Evolutionary conservation across 345 rosid species (phyloP).

Genomic region (Euphorbia pulcherrima): DNA sequence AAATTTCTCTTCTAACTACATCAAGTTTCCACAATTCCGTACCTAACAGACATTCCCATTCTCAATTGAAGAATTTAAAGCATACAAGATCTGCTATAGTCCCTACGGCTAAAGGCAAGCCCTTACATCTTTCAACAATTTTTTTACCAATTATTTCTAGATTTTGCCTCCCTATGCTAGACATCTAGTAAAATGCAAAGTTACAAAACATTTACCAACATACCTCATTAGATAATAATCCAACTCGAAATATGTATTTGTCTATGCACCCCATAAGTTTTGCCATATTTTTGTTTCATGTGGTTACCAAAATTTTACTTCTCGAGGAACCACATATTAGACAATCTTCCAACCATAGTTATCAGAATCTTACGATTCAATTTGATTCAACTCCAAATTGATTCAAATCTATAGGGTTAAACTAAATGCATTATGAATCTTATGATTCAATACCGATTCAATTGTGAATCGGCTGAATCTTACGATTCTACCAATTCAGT

Average conservation of each 20-base stretch:
- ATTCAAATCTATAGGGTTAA: no score
- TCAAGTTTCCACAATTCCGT: conserved; percentile 14
- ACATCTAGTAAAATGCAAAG: background rate
- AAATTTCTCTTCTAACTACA: conserved; percentile 8
- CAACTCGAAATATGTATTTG: background rate
- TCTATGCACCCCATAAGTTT: background rate
- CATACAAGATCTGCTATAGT: conserved; percentile 6
- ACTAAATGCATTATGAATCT: no score
- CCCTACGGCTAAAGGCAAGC: conserved; percentile 6
- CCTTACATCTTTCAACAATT: background rate
- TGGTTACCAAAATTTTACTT: conserved; percentile 8
- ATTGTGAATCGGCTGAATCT: no score
- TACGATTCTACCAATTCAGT: no score
- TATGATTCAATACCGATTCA: no score
- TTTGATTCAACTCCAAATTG: no score
- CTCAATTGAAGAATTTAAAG: background rate
- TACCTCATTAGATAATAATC: background rate
- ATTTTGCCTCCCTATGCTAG: fast-evolving
- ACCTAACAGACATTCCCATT: conserved; percentile 19
- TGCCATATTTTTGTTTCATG: background rate
- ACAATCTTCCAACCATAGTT: background rate
- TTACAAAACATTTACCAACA: background rate
- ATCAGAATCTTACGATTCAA: no score
- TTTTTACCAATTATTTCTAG: background rate
- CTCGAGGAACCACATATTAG: background rate